These are phyloP conservation scores for Crithidia sp. DNA, from an alignment of 208 protist genomes.

Conservation along the genomic window DNA sequence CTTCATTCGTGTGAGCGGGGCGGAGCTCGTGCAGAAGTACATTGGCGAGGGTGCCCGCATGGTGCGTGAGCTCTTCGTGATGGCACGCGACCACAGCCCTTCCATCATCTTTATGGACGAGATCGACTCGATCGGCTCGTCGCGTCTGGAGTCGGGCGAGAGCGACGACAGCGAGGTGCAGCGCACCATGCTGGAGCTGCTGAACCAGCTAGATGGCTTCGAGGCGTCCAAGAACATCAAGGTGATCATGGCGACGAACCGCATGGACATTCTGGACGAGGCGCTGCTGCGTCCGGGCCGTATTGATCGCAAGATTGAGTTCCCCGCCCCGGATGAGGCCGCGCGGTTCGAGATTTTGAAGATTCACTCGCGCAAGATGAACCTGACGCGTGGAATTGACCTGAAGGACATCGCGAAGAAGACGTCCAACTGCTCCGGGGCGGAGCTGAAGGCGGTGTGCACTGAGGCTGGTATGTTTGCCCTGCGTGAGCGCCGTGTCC, in stretches of 20 bases:
- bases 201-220: conserved; percentile 99
- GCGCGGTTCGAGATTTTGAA: conserved; percentile 98
- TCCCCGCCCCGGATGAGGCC: conserved; percentile 95
- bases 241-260: conserved; percentile 99
- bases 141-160: conserved; percentile 89
- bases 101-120: conserved; percentile 99
- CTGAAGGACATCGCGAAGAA: conserved; percentile 97
- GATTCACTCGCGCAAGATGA: conserved; percentile 99
- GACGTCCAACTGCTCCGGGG: conserved; percentile 97
- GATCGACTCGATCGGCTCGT: conserved; percentile 99
- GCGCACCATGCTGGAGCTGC: conserved; percentile 99
- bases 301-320: conserved; percentile 99
- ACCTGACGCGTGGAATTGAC: conserved; percentile 99
- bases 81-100: conserved; percentile 99
- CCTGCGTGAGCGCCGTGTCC: conserved; percentile 99
- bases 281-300: conserved; percentile 99
- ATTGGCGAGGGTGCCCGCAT: conserved; percentile 99
- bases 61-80: conserved; percentile 99
- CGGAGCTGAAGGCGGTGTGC: conserved; percentile 98
- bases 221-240: conserved; percentile 99
- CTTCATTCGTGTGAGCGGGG: conserved; percentile 99
- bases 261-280: conserved; percentile 99
- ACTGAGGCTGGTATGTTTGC: conserved; percentile 99
- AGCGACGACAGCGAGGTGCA: conserved; percentile 98
- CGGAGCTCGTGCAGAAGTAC: conserved; percentile 99